Percentiles rank a stretch among this genome's conserved stretches.
These are phyloP conservation scores for Adenanthera pavonina DNA, from an alignment of 306 rosid species.

Conservation along the genomic window DNA sequence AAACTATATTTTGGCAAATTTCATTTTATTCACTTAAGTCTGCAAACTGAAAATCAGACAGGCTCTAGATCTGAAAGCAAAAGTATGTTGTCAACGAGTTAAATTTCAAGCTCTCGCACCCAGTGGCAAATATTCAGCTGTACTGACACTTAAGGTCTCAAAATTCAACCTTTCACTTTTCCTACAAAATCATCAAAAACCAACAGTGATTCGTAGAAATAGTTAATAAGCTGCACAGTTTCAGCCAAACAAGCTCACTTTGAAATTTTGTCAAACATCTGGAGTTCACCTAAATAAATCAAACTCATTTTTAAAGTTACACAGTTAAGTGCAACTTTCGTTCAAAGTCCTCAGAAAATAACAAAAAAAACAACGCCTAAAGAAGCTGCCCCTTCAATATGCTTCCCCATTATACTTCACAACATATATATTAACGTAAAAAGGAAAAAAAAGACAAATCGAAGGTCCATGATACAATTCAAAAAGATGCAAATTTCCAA, in stretches of 20 bases:
- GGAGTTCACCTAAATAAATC: not conserved
- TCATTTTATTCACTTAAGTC: too few species aligned
- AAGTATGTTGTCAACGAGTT: not conserved
- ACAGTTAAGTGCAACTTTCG: not conserved
- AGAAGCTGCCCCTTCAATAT: too few species aligned
- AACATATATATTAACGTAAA: too few species aligned
- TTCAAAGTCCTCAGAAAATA: too few species aligned
- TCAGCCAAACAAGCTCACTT: not conserved
- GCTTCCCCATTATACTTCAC: too few species aligned
- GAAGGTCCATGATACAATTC: too few species aligned
- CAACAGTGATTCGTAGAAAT: not conserved
- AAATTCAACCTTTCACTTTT: not conserved
- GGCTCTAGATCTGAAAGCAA: too few species aligned
- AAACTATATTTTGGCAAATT: too few species aligned
- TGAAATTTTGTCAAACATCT: not conserved
- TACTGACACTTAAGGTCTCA: not conserved
- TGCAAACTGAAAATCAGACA: too few species aligned
- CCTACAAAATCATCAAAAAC: not conserved
- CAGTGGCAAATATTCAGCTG: not conserved
- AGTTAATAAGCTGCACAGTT: not conserved
- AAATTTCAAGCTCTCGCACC: not conserved
- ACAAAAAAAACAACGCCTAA: too few species aligned
- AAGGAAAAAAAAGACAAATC: too few species aligned
- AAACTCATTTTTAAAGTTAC: not conserved
- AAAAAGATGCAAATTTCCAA: too few species aligned